phyloP scores from a whole-genome alignment of 2,329 filamentous ascomycete species.

The Arthrobotrys conoides region DNA sequence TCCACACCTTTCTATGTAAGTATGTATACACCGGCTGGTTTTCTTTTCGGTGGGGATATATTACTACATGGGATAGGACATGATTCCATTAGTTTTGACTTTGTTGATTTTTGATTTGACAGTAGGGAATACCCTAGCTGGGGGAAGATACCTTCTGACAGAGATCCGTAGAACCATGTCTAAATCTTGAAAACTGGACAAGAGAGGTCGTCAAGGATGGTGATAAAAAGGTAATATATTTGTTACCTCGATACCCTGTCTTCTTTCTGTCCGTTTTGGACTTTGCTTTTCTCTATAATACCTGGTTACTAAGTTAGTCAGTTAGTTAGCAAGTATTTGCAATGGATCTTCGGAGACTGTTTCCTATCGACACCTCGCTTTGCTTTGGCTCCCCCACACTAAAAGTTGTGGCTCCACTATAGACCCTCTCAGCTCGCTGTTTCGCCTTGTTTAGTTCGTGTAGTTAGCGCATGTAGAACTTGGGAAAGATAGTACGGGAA shows the following conservation, averaged over 20 bases:
- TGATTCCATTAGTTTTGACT: too few species aligned
- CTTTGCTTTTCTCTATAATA: too few species aligned
- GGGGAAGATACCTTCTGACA: background rate
- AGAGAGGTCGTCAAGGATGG: background rate
- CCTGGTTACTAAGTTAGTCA: too few species aligned
- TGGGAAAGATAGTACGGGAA: background rate
- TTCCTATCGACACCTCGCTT: background rate
- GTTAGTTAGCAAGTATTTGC: too few species aligned
- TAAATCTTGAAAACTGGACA: conserved; percentile 26
- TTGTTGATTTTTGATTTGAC: too few species aligned
- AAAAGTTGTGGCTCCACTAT: background rate
- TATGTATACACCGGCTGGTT: too few species aligned
- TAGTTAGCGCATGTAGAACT: background rate
- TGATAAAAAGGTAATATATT: background rate
- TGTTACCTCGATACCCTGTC: background rate
- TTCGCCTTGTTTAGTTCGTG: background rate
- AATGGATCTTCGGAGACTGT: conserved; percentile 5
- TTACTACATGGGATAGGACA: too few species aligned
- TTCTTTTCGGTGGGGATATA: background rate
- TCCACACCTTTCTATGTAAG: background rate
- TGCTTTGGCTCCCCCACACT: conserved; percentile 20
- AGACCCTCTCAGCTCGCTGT: background rate
- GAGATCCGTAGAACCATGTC: conserved; percentile 55
- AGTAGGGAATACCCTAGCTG: too few species aligned
- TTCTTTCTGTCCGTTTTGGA: background rate